Evolutionary conservation across 805 yeast genomes (phyloP).

Genomic region (Metschnikowia cubensis): DNA sequence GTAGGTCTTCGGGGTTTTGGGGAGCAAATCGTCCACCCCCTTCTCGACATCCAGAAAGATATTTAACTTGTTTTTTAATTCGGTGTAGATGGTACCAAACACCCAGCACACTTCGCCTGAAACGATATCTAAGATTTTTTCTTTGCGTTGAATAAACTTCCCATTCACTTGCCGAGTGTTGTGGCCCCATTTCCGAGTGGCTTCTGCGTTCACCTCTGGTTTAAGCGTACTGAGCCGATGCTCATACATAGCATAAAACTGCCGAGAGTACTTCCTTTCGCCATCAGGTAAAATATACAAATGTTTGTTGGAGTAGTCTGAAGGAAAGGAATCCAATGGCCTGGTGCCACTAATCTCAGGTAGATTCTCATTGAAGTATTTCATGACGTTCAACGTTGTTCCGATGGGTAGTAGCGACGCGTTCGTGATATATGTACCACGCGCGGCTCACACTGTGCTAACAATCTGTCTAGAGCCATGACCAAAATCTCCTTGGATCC

Average conservation of each 20-base stretch:
- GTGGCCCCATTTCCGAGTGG: conserved; percentile 51
- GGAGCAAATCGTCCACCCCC: conserved; percentile 49
- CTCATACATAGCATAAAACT: conserved; percentile 43
- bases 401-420: neutral
- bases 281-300: conserved; percentile 20
- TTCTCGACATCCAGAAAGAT: conserved; percentile 76
- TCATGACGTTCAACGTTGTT: conserved; percentile 5
- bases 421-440: neutral
- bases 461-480: conserved; percentile 18
- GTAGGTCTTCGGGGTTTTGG: conserved; percentile 32
- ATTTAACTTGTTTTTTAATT: conserved; percentile 80
- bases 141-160: conserved; percentile 28
- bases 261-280: conserved; percentile 32
- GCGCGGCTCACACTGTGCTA: conserved; percentile 1
- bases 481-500: conserved; percentile 31
- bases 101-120: conserved; percentile 71
- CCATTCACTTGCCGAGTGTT: conserved; percentile 35
- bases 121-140: conserved; percentile 55
- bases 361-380: conserved; percentile 5
- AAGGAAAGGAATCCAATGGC: neutral
- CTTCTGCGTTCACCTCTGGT: conserved; percentile 30
- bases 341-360: neutral
- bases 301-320: conserved; percentile 13
- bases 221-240: conserved; percentile 32
- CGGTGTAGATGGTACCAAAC: conserved; percentile 81